Base-by-base conservation (phyloP, 768 basidiomycete genomes). In the Lepiota venenata region DNA sequence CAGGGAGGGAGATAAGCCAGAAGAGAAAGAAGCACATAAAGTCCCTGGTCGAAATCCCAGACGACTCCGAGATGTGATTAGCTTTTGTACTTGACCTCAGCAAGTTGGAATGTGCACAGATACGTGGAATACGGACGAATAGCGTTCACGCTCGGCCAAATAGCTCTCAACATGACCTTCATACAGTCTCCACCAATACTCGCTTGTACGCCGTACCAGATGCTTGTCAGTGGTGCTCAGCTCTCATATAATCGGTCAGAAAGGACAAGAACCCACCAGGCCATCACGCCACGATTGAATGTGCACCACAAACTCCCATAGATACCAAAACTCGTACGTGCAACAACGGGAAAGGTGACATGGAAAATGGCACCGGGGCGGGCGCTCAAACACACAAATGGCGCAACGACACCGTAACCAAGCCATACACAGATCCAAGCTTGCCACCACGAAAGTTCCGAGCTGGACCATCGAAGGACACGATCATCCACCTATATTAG, bases 1-100 rank as follows among this genome's bases (percentile, higher is more conserved):
- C 83, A 8, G 88, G 88, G 27, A 92, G 78, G 29, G 84, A 87
- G 37, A 90, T 76, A 22, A 91, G 70, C 85, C 88, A 93, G 75
- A 92, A 94, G 55, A 93, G 74, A 76, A 93, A 86, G 80, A 93
- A 93, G 60, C 82, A 83, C 72, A 90, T 71, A 60, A 86, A 88
- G 69, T 88, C 83, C 50, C 80, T 78, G n/a, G 86, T 85, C 52
- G 76, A 87, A 29, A 82, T 91, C 41, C 89, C 88, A 56, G 87
- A 83, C 11, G 83, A 85, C 20, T 73, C 77, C n/a, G 88, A 85
- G 61, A 91, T 76, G 55, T 77, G 74, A 73, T 92, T 92, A 21
- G 81, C 83, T 88, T 37, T 55, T 41, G 25, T 7, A 43, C 38
- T 44, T 41, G 56, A 58, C 50, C 37, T 56, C 2, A 37, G 32